These are phyloP conservation scores for Neofusicoccum sp. DNA, from an alignment of 2,329 filamentous ascomycete species.

Conservation along the genomic window DNA sequence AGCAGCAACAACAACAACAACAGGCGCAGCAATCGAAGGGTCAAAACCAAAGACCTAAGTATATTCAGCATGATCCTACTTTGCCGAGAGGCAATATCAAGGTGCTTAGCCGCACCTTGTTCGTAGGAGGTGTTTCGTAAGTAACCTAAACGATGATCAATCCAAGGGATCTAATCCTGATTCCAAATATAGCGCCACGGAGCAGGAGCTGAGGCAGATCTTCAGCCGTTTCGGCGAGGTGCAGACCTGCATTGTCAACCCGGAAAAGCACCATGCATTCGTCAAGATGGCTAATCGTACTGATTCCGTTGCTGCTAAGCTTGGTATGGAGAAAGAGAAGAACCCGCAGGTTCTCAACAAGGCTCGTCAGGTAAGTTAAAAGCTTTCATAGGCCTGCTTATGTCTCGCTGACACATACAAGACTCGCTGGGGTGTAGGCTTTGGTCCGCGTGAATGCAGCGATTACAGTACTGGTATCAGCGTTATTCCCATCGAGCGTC, in stretches of 20 bases:
- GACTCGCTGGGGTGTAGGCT: constrained; percentile 97
- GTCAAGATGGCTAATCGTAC: constrained; percentile 95
- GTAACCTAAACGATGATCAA: constrained; percentile 36
- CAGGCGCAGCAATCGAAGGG: constrained; percentile 20
- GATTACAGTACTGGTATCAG: constrained; percentile 92
- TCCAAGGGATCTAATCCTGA: constrained; percentile 1
- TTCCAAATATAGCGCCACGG: constrained; percentile 50
- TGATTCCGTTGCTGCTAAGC: constrained; percentile 80
- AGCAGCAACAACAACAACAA: constrained; percentile 4
- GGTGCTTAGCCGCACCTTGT: constrained; percentile 90
- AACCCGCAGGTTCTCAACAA: constrained; percentile 69
- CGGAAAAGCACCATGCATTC: constrained; percentile 96
- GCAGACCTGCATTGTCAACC: constrained; percentile 97
- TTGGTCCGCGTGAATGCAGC: constrained; percentile 93
- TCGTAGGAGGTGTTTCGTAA: constrained; percentile 92
- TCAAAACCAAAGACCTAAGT: constrained; percentile 56
- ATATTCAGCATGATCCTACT: constrained; percentile 73
- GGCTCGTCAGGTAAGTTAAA: constrained; percentile 41
- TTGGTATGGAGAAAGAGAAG: constrained; percentile 79
- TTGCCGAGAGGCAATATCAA: constrained; percentile 79
- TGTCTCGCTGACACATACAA: constrained; percentile 36
- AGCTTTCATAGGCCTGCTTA: not conserved
- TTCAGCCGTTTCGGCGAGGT: constrained; percentile 83
- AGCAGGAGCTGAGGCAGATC: constrained; percentile 75
- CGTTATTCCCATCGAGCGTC: constrained; percentile 84